These are phyloP conservation scores for Crithidia brevicula DNA, from an alignment of 208 protist genomes.

Conservation along the genomic window DNA sequence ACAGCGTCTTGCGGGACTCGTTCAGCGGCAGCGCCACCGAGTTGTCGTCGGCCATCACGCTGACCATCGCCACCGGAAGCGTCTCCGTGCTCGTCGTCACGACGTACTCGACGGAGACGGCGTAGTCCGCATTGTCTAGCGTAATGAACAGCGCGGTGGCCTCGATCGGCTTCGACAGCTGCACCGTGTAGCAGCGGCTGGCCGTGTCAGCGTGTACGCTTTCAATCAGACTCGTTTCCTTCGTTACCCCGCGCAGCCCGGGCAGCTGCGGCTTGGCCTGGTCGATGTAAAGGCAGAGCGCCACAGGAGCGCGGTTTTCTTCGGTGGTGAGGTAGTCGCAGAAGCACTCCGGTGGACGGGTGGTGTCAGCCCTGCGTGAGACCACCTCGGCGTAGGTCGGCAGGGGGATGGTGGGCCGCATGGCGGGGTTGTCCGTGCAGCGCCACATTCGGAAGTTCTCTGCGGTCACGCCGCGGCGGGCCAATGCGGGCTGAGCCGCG, in stretches of 20 bases:
- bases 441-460: constrained; percentile 58
- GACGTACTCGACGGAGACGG: constrained; percentile 27
- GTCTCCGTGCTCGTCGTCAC: constrained; percentile 23
- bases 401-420: constrained; percentile 41
- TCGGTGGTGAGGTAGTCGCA: constrained; percentile 30
- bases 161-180: constrained; percentile 21
- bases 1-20: constrained; percentile 22
- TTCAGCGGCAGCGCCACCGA: constrained; percentile 21
- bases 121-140: constrained; percentile 29
- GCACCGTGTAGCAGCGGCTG: constrained; percentile 26
- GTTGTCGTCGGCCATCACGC: constrained; percentile 19
- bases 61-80: constrained; percentile 18
- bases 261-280: constrained; percentile 32
- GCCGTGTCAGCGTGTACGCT: constrained; percentile 17
- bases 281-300: constrained; percentile 62
- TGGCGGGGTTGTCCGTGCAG: constrained; percentile 22
- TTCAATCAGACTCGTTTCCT: constrained; percentile 18
- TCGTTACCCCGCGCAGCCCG: constrained; percentile 18
- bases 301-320: constrained; percentile 33
- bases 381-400: constrained; percentile 38
- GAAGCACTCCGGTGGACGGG: constrained; percentile 16
- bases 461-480: constrained; percentile 30
- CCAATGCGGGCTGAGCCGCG: constrained; percentile 36
- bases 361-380: not conserved
- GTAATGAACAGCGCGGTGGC: constrained; percentile 21